Conservation (phyloP, 768 basidiomycete species). For the Boletus rubropictus region DNA sequence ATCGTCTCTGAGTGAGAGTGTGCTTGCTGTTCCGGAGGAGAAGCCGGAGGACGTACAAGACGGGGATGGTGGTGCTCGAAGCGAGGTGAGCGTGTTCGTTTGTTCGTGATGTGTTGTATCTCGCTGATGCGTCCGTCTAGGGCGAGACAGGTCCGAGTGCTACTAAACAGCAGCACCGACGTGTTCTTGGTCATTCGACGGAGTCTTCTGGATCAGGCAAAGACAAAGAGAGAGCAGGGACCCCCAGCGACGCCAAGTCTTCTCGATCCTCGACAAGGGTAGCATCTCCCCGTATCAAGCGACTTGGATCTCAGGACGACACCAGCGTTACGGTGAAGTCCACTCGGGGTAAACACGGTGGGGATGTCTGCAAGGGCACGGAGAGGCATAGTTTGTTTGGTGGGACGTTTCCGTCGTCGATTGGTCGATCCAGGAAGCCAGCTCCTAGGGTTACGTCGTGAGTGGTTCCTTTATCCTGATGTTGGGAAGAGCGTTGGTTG, state of each 20-base stretch:
- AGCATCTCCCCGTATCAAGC: slow-evolving; percentile 17
- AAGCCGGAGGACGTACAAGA: slow-evolving; percentile 28
- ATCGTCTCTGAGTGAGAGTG: slow-evolving; percentile 59
- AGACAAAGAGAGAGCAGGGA: slow-evolving; percentile 33
- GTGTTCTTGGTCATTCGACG: slow-evolving; percentile 56
- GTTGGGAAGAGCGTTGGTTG: not conserved
- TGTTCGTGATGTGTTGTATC: not conserved
- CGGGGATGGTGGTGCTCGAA: slow-evolving; percentile 55
- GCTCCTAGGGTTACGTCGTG: slow-evolving; percentile 67
- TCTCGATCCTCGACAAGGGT: slow-evolving; percentile 20
- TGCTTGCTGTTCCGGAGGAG: slow-evolving; percentile 38
- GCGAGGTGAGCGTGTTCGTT: slow-evolving; percentile 52
- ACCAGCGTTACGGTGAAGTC: slow-evolving; percentile 27
- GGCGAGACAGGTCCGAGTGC: slow-evolving; percentile 41
- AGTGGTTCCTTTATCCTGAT: slow-evolving; percentile 26
- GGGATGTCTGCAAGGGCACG: slow-evolving; percentile 39
- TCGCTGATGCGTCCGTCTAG: slow-evolving; percentile 29
- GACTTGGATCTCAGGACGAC: slow-evolving; percentile 25
- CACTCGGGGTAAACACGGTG: slow-evolving; percentile 44
- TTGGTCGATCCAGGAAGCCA: slow-evolving; percentile 74
- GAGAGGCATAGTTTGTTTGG: slow-evolving; percentile 86
- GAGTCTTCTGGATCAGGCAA: slow-evolving; percentile 30
- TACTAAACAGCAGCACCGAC: slow-evolving; percentile 39
- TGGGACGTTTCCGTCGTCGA: slow-evolving; percentile 49
- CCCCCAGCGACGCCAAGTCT: slow-evolving; percentile 26